Conservation (phyloP, 768 basidiomycete genomes). For the Rhodotorula graminis region DNA sequence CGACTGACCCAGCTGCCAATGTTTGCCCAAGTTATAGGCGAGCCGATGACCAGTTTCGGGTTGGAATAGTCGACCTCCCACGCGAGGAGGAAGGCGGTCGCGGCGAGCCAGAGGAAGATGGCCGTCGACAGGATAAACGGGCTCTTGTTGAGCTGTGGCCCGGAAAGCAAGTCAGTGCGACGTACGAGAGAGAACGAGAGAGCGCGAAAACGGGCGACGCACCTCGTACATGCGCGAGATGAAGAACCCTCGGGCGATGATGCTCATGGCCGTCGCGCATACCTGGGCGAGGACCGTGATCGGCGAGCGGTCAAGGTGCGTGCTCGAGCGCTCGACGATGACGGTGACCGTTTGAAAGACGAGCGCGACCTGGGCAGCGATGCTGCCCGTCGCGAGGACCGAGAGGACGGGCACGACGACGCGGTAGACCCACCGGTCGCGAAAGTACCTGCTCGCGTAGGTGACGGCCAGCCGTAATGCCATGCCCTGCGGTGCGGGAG, state of each 20-base stretch:
- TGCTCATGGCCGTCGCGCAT: not conserved
- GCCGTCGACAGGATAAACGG: not conserved
- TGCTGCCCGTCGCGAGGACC: not conserved
- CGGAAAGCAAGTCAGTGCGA: not conserved
- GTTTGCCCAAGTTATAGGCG: not conserved
- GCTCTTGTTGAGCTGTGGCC: not conserved
- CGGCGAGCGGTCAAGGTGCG: not conserved
- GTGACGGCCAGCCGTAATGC: not conserved
- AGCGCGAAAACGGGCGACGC: not conserved
- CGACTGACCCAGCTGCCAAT: not conserved
- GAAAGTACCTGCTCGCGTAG: not conserved
- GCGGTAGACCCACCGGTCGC: not conserved
- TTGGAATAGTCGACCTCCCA: not conserved
- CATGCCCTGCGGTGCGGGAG: not conserved
- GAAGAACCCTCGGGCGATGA: not conserved
- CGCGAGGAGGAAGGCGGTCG: not conserved
- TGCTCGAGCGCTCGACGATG: too few relatives aligned
- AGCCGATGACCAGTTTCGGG: not conserved
- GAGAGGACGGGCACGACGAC: not conserved
- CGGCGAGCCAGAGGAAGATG: not conserved
- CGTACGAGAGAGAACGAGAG: too few relatives aligned
- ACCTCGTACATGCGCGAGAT: constrained; percentile 1
- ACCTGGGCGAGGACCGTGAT: not conserved
- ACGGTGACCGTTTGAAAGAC: not conserved
- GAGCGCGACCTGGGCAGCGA: not conserved